phyloP scores from a whole-genome alignment of 2,329 filamentous ascomycete genomes.

The Penicillium italicum region DNA sequence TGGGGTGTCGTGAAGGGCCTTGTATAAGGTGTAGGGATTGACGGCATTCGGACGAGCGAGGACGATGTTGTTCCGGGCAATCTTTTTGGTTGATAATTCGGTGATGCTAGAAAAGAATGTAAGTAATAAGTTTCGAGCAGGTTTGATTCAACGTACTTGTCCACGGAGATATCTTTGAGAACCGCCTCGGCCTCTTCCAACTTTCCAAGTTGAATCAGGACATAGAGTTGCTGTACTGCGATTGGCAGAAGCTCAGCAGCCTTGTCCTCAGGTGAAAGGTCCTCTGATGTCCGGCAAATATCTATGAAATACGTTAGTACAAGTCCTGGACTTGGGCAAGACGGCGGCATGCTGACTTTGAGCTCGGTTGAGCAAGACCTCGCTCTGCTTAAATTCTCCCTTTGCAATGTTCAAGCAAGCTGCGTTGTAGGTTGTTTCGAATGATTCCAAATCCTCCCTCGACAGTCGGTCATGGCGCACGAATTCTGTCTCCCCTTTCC shows the following conservation, averaged over 20 bases:
- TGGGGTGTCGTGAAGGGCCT: conserved; percentile 52
- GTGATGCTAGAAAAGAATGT: conserved; percentile 44
- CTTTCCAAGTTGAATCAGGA: conserved; percentile 54
- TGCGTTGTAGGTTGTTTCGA: conserved; percentile 64
- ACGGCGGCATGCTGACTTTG: conserved; percentile 41
- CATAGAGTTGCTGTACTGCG: conserved; percentile 58
- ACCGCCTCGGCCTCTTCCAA: conserved; percentile 54
- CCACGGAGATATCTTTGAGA: conserved; percentile 49
- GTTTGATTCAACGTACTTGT: conserved; percentile 41
- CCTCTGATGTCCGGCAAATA: conserved; percentile 57
- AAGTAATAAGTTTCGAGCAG: conserved; percentile 1
- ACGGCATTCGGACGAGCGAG: conserved; percentile 44
- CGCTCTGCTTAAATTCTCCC: conserved; percentile 56
- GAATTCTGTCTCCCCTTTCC: conserved; percentile 52
- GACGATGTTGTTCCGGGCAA: conserved; percentile 59
- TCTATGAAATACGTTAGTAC: conserved; percentile 36
- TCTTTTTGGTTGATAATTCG: conserved; percentile 56
- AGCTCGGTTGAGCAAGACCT: conserved; percentile 57
- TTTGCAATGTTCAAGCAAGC: conserved; percentile 61
- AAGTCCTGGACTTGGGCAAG: not conserved
- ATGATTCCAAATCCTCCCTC: conserved; percentile 59
- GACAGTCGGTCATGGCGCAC: conserved; percentile 52
- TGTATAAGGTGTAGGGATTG: conserved; percentile 59
- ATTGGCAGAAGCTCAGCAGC: conserved; percentile 59
- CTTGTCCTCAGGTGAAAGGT: conserved; percentile 59